Conservation (phyloP, 2,329 filamentous ascomycete genomes). For the Rhynchosporium agropyri region DNA sequence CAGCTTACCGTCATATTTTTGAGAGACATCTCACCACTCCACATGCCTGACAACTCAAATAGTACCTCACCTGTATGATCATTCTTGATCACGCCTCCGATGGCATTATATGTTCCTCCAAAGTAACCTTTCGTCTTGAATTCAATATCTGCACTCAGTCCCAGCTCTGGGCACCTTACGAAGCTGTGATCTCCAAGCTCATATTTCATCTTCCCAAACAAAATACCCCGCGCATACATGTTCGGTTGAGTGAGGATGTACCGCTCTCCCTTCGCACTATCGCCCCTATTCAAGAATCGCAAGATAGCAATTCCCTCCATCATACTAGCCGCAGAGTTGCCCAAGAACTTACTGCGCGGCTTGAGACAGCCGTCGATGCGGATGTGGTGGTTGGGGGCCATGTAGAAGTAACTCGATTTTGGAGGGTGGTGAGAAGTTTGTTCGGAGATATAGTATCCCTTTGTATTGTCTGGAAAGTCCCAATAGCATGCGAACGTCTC, state of each 20-base stretch:
- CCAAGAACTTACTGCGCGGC: slow-evolving; percentile 90
- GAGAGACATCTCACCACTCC: slow-evolving; percentile 94
- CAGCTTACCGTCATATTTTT: slow-evolving; percentile 73
- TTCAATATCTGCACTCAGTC: slow-evolving; percentile 86
- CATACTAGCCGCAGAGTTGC: slow-evolving; percentile 95
- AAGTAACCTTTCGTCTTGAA: slow-evolving; percentile 99
- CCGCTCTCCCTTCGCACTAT: slow-evolving; percentile 71
- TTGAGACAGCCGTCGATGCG: slow-evolving; percentile 95
- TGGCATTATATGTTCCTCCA: slow-evolving; percentile 92
- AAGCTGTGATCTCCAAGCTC: slow-evolving; percentile 96
- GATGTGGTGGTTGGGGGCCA: slow-evolving; percentile 91
- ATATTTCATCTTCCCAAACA: slow-evolving; percentile 99
- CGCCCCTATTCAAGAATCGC: slow-evolving; percentile 76
- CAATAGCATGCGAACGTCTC: slow-evolving; percentile 96
- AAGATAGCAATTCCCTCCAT: slow-evolving; percentile 97
- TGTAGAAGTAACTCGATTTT: slow-evolving; percentile 99
- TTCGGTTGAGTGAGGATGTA: slow-evolving; percentile 97
- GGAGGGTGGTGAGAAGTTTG: slow-evolving; percentile 98
- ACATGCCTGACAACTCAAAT: slow-evolving; percentile 90
- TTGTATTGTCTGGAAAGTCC: slow-evolving; percentile 83
- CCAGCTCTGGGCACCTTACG: slow-evolving; percentile 85
- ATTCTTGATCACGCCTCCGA: slow-evolving; percentile 88
- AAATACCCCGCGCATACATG: slow-evolving; percentile 96
- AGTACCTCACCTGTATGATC: slow-evolving; percentile 82
- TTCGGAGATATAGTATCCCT: slow-evolving; percentile 94